Evolutionary conservation across 1,139 yeast genomes (phyloP), one percentile per base, ranked within the genome.

Genomic region (Taphrina wiesneri): DNA sequence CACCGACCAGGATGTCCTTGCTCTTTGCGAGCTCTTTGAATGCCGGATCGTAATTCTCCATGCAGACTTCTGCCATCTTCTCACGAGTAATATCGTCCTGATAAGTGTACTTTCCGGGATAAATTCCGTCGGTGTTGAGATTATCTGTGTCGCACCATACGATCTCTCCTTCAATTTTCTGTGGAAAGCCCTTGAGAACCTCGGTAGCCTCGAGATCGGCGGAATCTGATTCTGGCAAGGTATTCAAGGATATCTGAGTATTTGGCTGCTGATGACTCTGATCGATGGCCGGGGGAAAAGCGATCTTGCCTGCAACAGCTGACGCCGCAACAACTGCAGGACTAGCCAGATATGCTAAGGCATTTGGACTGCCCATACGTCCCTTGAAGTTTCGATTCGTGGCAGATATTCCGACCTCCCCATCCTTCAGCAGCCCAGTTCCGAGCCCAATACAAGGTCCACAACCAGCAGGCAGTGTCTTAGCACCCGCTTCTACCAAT

Each of bases 381-480:
- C 99, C 99, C 80, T 95, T 95, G 82, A 93, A 93, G 78, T 93
- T 93, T 80, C 99, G 86, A 80, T 93, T 93, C 7, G 99, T 95
- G 67, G 99, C 99, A 71, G 97, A 90, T 74, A 93, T 95, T 70
- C 99, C 99, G 67, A 95, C 96, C 77, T 93, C 97, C 54, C 99
- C 99, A 56, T 90, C 93, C 77, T 93, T 86, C 72, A 93, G 81
- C 70, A 93, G 81, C 63, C 99, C 99, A 45, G 95, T 83, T 69
- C 99, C 99, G 67, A 93, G 82, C 53, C 99, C 99, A 74, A 93
- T 93, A 80, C 99, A 93, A 45, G 99, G 99, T 59, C 99, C 99
- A 79, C 99, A 93, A 26, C 99, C 99, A 21, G 99, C 96, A 19
- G 98, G 98, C 72, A 93, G 83, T 43, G 97, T 92, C 73, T 80